Percentiles rank a stretch among this genome's conserved stretches.
Evolutionary conservation across 495 filamentous ascomycete genomes (phyloP).

Genomic region (Talaromyces thailandensis): DNA sequence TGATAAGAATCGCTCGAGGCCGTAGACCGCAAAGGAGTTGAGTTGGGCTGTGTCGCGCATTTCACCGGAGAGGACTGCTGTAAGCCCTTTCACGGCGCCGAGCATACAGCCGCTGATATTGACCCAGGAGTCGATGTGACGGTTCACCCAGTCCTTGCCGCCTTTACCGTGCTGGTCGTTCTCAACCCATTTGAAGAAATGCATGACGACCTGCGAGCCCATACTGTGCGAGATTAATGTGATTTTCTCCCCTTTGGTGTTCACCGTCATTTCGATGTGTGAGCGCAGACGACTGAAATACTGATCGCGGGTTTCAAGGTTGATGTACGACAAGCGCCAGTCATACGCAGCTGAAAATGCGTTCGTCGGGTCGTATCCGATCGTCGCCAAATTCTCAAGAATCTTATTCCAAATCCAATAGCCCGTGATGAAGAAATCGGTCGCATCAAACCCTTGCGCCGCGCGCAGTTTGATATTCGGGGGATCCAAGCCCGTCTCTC

Average conservation of each 20-base stretch:
- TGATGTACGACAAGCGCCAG: conserved; percentile 89
- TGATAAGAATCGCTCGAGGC: conserved; percentile 88
- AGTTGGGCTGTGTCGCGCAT: conserved; percentile 98
- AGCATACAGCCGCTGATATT: conserved; percentile 98
- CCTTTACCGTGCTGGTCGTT: conserved; percentile 68
- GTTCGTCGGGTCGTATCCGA: conserved; percentile 94
- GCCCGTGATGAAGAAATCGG: conserved; percentile 75
- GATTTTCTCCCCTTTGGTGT: conserved; percentile 64
- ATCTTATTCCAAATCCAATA: conserved; percentile 99
- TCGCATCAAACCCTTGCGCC: conserved; percentile 94
- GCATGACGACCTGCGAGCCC: conserved; percentile 90
- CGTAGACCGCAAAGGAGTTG: conserved; percentile 96
- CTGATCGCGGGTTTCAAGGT: conserved; percentile 81
- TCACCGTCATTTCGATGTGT: conserved; percentile 75
- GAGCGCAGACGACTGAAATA: conserved; percentile 86
- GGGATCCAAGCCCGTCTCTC: conserved; percentile 82
- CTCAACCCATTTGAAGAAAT: conserved; percentile 98
- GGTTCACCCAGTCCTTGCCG: conserved; percentile 83
- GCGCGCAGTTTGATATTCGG: conserved; percentile 87
- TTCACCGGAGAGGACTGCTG: conserved; percentile 87
- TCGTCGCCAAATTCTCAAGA: conserved; percentile 85
- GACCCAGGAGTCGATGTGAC: conserved; percentile 87
- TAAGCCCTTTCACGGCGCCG: conserved; percentile 83
- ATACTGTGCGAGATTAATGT: conserved; percentile 92
- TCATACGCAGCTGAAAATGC: conserved; percentile 95